Base-by-base conservation (phyloP, 148 eudicot species). In the Chenopodium formosanum region DNA sequence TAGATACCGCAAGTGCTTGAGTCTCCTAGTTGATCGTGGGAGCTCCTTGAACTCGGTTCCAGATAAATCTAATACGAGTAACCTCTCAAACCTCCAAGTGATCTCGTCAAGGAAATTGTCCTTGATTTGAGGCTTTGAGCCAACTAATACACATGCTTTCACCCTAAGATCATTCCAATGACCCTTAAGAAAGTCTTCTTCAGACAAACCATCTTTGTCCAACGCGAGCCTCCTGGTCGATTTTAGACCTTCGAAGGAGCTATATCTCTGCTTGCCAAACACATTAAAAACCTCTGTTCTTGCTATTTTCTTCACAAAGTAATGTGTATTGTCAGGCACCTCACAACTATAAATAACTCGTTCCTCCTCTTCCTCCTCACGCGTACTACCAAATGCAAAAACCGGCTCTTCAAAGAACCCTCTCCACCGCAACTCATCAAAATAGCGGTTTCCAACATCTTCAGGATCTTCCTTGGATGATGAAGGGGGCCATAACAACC, bases 391-490 rank as follows among this genome's bases (percentile, higher is more conserved):
- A 20, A 70, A 70, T 4, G 22, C 74, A 70, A 70, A 70, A 8
- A 9, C 10, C 10, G 50, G 23, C 9, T 37, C 50, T 40, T 70
- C n/a, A 50, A 70, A 70, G 48, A 70, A 12, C 50, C 74, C 74
- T 20, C 14, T 37, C 48, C 48, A 70, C 9, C 37, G 74, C 9
- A 70, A 50, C 74, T 70, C 74, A 70, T 70, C n/a, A 23, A 70
- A 70, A 40, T 70, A 70, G 50, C 74, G 74, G 48, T 70, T 29
- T 8, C 74, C 74, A 16, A 70, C n/a, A 40, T 70, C 74, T 40
- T 70, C 74, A 6, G 40, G 48, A 20, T 70, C 74, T 34, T 70
- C 74, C 13, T 34, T 4, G n/a, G 66, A 62, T 62, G 66, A 62
- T 19, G 74, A 27, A 16, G 50, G n/a, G 22, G 48, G 8, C n/a